Evolutionary conservation across 805 yeast species (phyloP), one percentile per base, ranked within the genome.

Genomic region (Clavispora fructus): DNA sequence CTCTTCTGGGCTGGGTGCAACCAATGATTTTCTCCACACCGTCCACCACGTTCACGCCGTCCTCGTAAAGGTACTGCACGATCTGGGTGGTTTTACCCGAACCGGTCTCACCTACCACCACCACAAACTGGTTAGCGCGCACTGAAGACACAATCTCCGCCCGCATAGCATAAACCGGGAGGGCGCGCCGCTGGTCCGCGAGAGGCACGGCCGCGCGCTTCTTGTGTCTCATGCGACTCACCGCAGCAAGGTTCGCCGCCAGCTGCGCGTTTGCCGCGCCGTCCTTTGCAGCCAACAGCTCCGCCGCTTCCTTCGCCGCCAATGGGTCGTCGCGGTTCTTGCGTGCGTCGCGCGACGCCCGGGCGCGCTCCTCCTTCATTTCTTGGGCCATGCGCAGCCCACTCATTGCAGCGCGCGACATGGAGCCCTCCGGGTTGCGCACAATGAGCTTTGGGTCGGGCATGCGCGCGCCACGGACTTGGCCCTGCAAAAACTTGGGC

Each of bases 101-200:
- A 67, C 81, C 99, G 0, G 99, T 92, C 61, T 92, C 97, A 49
- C 98, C 98, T 47, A 90, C 86, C 8, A 92, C 79, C 6, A 92
- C 77, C n/a, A 83, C 68, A 0, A 91, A 89, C 59, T 82, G 97
- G 60, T 90, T 87, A 30, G 84, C 87, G 32, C 77, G 60, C 3
- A 92, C 80, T 1, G 83, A 66, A 35, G 74, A 67, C 5, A 91
- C 50, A 0, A 91, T 65, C n/a, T 78, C 73, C 8, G 73, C 69
- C 42, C 82, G 73, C 4, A 80, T 83, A 19, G 81, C 71, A 59
- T 71, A 86, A 0, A 90, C 95, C 0, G 98, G 98, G 32, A 92
- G 68, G 1, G 71, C 59, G 49, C 68, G 67, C 41, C 92, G 62
- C 46, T 79, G 83, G 37, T 69, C 47, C 13, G 40, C 48, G 10